Evolutionary conservation across 2,329 filamentous ascomycete species (phyloP), one percentile per base, ranked within the genome.

Genomic region (Cladosporium colombiae): DNA sequence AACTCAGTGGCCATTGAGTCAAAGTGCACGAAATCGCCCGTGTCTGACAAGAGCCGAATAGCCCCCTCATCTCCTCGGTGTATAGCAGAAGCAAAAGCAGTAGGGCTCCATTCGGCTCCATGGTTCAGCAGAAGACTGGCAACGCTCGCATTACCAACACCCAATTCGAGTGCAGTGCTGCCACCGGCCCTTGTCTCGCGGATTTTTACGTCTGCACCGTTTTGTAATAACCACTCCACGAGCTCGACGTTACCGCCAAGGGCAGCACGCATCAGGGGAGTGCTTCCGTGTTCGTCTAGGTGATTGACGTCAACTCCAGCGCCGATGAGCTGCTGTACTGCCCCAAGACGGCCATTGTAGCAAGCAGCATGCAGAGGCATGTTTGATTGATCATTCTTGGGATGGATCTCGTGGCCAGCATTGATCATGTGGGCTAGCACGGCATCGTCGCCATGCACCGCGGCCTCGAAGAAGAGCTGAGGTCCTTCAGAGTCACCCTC

Each of bases 301-400:
- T 53, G 35, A 18, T 69, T 66, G 25, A 69, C 49, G 49, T 69
- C 61, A n/a, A 66, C 57, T 5, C 63, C 60, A 5, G 33, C 49
- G 16, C 23, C 37, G 8, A 66, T 14, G 5, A 69, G 60, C 6
- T 63, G 11, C 27, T 67, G 57, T 2, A 52, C 67, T 8, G 53
- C 62, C 1, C 63, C 67, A 1, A 68, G 31, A 21, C 61, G 58
- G n/a, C 60, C 63, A 55, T 67, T 68, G 52, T 58, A 59, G 56
- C 67, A 67, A 14, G 67, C 65, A 14, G 67, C 67, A 40, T 68
- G 67, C 11, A 68, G 31, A 11, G 67, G 62, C 57, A 67, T 58
- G 10, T 44, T 27, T 18, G 18, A 37, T 11, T 14, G 37, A 14
- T 44, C n/a, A 7, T 55, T 27, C 33, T 65, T 56, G 44, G 40